Base-by-base conservation (phyloP, 2,329 filamentous ascomycete genomes). In the Colletotrichum sp. region DNA sequence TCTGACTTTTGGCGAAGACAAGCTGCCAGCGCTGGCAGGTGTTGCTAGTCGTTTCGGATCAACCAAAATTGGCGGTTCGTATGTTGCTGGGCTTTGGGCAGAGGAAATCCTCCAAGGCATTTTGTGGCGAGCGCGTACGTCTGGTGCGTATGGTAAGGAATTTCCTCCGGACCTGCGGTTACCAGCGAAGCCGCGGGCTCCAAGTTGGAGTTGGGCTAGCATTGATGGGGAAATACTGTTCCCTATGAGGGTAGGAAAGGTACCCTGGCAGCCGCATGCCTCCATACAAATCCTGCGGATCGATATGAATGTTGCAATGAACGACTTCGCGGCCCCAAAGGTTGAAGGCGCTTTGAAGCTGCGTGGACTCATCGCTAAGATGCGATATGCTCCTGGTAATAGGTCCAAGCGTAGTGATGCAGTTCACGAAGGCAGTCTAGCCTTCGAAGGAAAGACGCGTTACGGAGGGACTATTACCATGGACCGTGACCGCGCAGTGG, bases 161-260 rank as follows among this genome's bases (percentile, higher is more conserved):
- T 1, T 9, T 24, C 0, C 13, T 10, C 24, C 57, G 7, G 0
- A 10, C 36, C 15, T 32, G 24, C 4, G 16, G 13, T 5, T 8
- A 10, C 57, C 57, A 32, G 16, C 26, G 24, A 21, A 32, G 6
- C 21, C 57, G 13, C 13, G 57, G 16, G 24, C 57, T 6, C 59
- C 30, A 8, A 64, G 30, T 21, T 64, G 62, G 62, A 64, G 62
- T 4, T 64, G 62, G 62, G 28, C 60, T 15, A 63, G 60, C 5
- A 5, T 21, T 24, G 55, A 59, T 13, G 55, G 55, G 8, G 0
- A 10, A 21, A 26, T 57, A 3, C 8, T 15, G 52, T 57, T 55
- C 5, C 49, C 18, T n/a, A 12, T 55, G 49, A 55, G 18, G 32
- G 32, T 0, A 15, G 32, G 32, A 4, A 34, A 34, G 32, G 32